Conservation (phyloP, 495 filamentous ascomycete genomes). For the Penicillium paradoxum region DNA sequence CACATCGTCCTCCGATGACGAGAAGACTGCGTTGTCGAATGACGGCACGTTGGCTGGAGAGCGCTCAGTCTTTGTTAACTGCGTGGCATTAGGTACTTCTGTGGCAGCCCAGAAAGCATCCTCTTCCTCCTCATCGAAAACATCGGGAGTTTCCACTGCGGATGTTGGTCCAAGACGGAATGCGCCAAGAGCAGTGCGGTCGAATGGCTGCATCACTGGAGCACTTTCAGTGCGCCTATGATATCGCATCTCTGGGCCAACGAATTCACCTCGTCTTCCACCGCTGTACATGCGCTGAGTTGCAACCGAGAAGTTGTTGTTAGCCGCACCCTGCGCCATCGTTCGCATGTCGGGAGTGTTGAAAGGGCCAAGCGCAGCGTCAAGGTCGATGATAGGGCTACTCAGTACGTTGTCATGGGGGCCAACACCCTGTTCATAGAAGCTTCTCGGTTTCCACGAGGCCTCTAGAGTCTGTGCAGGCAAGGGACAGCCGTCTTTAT, state of each 20-base stretch:
- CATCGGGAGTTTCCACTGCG: slow-evolving; percentile 70
- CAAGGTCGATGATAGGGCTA: slow-evolving; percentile 81
- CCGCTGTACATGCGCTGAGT: slow-evolving; percentile 87
- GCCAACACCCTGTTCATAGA: slow-evolving; percentile 35
- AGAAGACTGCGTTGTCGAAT: neutral
- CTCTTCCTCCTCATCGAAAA: slow-evolving; percentile 95
- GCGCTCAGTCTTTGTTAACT: slow-evolving; percentile 1
- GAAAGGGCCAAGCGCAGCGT: slow-evolving; percentile 92
- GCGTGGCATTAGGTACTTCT: slow-evolving; percentile 25
- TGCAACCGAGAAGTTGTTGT: slow-evolving; percentile 53
- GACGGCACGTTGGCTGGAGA: neutral
- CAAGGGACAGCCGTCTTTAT: slow-evolving; percentile 21
- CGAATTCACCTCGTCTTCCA: slow-evolving; percentile 64
- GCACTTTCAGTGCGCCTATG: slow-evolving; percentile 91
- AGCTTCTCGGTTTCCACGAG: slow-evolving; percentile 46
- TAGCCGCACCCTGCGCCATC: slow-evolving; percentile 41
- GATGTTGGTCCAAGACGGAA: slow-evolving; percentile 62
- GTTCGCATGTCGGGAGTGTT: slow-evolving; percentile 63
- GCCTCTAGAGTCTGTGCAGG: slow-evolving; percentile 28
- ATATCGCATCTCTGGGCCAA: slow-evolving; percentile 79
- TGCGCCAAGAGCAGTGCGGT: slow-evolving; percentile 58
- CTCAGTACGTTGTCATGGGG: slow-evolving; percentile 55
- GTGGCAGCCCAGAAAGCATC: slow-evolving; percentile 54
- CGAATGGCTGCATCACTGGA: slow-evolving; percentile 80
- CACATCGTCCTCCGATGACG: slow-evolving; percentile 17